These are phyloP conservation scores for Sphenostylis stenocarpa DNA, from an alignment of 306 rosid genomes.

Conservation along the genomic window DNA sequence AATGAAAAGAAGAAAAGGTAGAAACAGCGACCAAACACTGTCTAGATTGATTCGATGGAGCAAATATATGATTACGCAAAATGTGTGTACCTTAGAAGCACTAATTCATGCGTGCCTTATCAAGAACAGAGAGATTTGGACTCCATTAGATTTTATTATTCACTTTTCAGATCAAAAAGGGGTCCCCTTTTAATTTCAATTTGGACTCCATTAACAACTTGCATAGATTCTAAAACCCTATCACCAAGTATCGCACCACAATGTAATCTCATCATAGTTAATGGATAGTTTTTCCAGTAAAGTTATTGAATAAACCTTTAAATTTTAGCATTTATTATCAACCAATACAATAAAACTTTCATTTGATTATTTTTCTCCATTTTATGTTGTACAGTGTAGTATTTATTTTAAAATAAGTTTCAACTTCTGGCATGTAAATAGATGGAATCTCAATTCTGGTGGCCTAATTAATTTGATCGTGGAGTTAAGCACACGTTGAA, in stretches of 20 bases:
- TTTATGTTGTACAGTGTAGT: too few species aligned
- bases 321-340: too few species aligned
- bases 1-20: not conserved
- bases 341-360: too few species aligned
- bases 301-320: too few species aligned
- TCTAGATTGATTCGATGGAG: not conserved
- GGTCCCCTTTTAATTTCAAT: not conserved
- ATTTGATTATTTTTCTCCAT: too few species aligned
- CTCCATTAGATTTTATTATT: not conserved
- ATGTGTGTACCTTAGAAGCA: not conserved
- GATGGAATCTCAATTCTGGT: not conserved
- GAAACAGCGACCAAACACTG: not conserved
- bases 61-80: not conserved
- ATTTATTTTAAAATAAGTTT: too few species aligned
- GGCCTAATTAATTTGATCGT: not conserved
- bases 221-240: not conserved
- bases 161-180: not conserved
- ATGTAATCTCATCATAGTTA: not conserved
- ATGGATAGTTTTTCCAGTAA: too few species aligned
- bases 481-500: too few species aligned
- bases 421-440: not conserved
- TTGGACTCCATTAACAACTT: not conserved
- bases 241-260: not conserved
- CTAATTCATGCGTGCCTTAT: not conserved
- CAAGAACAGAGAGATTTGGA: conserved; percentile 14